Evolutionary conservation across 225 moss, liverwort and hornwort species (phyloP), one percentile per base, ranked within the genome.

Genomic region (Sphagnum tenellum): DNA sequence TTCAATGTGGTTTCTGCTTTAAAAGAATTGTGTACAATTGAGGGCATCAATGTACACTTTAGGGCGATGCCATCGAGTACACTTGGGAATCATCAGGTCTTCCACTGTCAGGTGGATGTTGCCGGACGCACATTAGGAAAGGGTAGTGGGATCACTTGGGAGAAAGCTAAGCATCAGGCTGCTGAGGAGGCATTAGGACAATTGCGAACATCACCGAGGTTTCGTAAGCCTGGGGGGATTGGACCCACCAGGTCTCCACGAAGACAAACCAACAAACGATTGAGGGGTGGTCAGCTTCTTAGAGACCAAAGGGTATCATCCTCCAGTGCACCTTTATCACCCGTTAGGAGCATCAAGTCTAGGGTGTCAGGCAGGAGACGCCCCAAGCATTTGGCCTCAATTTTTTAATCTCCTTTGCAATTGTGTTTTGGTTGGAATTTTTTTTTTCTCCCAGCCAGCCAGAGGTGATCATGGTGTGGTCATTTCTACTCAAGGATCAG

Each of bases 11-110:
- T 95, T 58, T 72, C 82, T 67, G 88, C 79, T 62, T 81, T 95
- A 72, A 95, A 95, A 74, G 94, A 89, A 62, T 71, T 84, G 89
- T 95, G 94, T 78, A 95, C 94, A 72, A 76, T 84, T 67, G 83
- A 89, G 46, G 94, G 91, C 64, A 91, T 95, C 48, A 95, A 95
- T 81, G 92, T 95, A 60, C 91, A 95, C 57, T 95, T 91, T 52
- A 89, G 91, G 69, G 88, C 89, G 53, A 80, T 95, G 69, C 86
- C 91, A 65, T 70, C 91, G 63, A 79, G 82, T 68, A 86, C 83
- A 45, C 57, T 76, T 76, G 83, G 77, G 44, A 74, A 69, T 57
- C 78, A 86, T 63, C 78, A 76, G 69, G 66, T 79, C 8, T 88
- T 86, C 74, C 85, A 85, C 66, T 95, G 94, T 79, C 89, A 95